Conservation (phyloP, 768 basidiomycete genomes). For the Tephrocybe sp. region DNA sequence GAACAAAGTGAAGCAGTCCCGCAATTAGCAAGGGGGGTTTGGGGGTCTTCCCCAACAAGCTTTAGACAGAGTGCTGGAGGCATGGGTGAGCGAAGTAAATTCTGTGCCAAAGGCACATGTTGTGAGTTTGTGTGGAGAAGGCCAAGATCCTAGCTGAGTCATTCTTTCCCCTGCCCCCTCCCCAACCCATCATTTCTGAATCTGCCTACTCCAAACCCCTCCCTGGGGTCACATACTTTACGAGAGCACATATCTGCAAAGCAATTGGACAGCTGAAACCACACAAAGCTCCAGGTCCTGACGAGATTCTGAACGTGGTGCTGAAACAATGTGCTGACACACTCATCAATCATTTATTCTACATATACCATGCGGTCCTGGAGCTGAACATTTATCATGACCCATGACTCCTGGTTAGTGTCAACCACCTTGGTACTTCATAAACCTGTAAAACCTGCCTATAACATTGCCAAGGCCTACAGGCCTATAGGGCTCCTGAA, state of each 20-base stretch:
- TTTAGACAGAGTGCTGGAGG: no score
- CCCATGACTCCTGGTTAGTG: constrained; percentile 25
- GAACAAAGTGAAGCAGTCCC: no score
- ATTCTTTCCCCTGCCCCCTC: constrained; percentile 19
- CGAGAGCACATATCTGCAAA: background rate
- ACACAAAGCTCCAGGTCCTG: constrained; percentile 28
- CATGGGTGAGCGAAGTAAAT: no score
- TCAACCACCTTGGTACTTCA: constrained; percentile 27
- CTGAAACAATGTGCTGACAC: constrained; percentile 13
- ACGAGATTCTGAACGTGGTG: constrained; percentile 21
- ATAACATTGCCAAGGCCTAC: constrained; percentile 30
- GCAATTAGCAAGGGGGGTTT: no score
- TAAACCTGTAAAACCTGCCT: constrained; percentile 37
- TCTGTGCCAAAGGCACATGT: no score
- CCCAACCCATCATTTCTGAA: background rate
- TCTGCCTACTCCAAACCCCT: constrained; percentile 11
- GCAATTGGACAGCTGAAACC: constrained; percentile 19
- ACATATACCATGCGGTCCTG: constrained; percentile 27
- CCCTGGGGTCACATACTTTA: background rate
- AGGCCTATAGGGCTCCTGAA: constrained; percentile 36
- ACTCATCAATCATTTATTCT: constrained; percentile 14
- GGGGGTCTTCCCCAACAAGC: no score
- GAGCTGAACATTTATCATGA: constrained; percentile 27
- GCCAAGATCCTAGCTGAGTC: constrained; percentile 1
- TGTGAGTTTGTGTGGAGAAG: constrained; percentile 3